phyloP scores from a whole-genome alignment of 2,329 filamentous ascomycete species.

The Stromatinia cepivora region DNA sequence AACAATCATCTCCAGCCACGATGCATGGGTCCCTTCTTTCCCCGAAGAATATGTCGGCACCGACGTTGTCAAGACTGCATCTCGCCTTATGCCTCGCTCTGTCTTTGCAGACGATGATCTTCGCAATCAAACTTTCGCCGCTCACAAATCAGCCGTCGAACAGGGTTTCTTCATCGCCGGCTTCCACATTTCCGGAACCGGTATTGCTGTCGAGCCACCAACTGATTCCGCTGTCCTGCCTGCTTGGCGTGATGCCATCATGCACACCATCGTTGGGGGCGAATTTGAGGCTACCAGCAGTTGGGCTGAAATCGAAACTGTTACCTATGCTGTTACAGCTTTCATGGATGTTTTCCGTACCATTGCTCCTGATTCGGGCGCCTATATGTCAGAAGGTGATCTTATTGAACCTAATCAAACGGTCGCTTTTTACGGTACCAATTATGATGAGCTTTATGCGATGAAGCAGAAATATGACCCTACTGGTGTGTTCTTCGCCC shows the following conservation, averaged over 20 bases:
- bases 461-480: conserved; percentile 31
- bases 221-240: conserved; percentile 44
- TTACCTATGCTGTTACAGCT: conserved; percentile 41
- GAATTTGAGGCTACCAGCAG: conserved; percentile 41
- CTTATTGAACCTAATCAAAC: conserved; percentile 24
- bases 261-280: conserved; percentile 28
- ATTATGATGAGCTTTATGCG: conserved; percentile 30
- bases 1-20: conserved; percentile 28
- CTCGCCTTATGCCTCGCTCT: conserved; percentile 45
- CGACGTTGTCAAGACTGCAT: conserved; percentile 41
- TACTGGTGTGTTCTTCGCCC: conserved; percentile 27
- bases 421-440: conserved; percentile 45
- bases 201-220: conserved; percentile 5
- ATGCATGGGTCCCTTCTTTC: conserved; percentile 45
- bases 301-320: conserved; percentile 47
- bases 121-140: conserved; percentile 37
- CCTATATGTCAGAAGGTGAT: conserved; percentile 26
- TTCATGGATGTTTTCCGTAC: conserved; percentile 30
- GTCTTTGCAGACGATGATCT: conserved; percentile 40
- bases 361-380: conserved; percentile 21
- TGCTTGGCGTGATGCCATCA: conserved; percentile 31
- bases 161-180: conserved; percentile 41
- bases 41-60: conserved; percentile 42
- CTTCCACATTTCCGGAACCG: conserved; percentile 33
- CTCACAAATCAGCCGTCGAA: conserved; percentile 41